Conservation (phyloP, 768 basidiomycete species). For the Pholiota molesta region DNA sequence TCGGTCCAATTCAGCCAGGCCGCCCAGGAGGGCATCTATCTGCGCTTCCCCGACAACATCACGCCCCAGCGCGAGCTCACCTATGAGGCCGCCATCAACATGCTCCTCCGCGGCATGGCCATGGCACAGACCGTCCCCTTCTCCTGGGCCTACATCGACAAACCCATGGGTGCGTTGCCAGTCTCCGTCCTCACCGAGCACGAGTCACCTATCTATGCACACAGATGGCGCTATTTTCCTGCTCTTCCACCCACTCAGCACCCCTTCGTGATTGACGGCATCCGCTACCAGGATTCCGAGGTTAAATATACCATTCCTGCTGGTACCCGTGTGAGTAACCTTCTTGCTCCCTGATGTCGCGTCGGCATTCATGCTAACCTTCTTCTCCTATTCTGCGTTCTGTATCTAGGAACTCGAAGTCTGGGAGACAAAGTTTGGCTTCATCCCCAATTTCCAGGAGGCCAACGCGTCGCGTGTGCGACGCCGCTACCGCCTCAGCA, state of each 20-base stretch:
- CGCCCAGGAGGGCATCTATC: slow-evolving; percentile 63
- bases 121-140: slow-evolving; percentile 66
- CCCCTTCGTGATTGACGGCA: slow-evolving; percentile 75
- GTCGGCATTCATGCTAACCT: not conserved
- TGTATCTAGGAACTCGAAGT: slow-evolving; percentile 73
- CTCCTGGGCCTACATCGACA: slow-evolving; percentile 76
- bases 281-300: slow-evolving; percentile 78
- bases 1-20: slow-evolving; percentile 36
- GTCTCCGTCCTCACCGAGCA: not conserved
- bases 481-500: slow-evolving; percentile 69
- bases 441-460: slow-evolving; percentile 69
- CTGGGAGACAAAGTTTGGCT: slow-evolving; percentile 72
- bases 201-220: slow-evolving; percentile 3
- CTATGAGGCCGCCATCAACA: slow-evolving; percentile 58
- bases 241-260: slow-evolving; percentile 62
- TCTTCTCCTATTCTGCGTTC: not conserved
- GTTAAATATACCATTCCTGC: slow-evolving; percentile 57
- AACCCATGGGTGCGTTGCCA: slow-evolving; percentile 59
- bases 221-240: slow-evolving; percentile 48
- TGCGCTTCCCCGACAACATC: slow-evolving; percentile 71
- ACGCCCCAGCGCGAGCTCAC: slow-evolving; percentile 57
- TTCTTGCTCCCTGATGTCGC: not conserved
- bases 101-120: slow-evolving; percentile 62
- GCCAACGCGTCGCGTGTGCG: slow-evolving; percentile 66
- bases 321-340: slow-evolving; percentile 55